Evolutionary conservation across 1,284 basidiomycete genomes (phyloP).

Genomic region (Hymenochaete sp.): DNA sequence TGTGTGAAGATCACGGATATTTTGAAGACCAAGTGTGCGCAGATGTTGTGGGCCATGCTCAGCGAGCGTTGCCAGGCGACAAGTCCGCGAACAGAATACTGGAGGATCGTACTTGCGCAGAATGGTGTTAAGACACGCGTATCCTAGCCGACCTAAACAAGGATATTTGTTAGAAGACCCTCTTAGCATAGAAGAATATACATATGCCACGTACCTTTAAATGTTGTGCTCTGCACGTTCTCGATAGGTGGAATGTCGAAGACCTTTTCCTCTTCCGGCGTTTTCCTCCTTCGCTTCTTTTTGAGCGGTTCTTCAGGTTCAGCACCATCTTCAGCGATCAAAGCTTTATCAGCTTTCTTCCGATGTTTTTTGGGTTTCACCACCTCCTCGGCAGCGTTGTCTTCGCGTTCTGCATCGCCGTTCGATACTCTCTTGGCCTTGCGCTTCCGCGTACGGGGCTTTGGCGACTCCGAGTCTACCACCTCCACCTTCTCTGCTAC

Average conservation of each 20-base stretch:
- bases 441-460: not conserved
- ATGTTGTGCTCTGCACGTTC: slow-evolving; percentile 48
- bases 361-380: not conserved
- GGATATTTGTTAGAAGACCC: slow-evolving; percentile 13
- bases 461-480: too few relatives aligned
- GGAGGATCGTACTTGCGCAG: slow-evolving; percentile 61
- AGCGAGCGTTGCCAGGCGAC: slow-evolving; percentile 33
- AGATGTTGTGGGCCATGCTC: slow-evolving; percentile 15
- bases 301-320: slow-evolving; percentile 9
- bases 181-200: not conserved
- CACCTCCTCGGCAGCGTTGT: not conserved
- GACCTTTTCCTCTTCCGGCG: slow-evolving; percentile 44
- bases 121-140: slow-evolving; percentile 82
- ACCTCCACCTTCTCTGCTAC: too few relatives aligned
- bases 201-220: slow-evolving; percentile 39
- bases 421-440: not conserved
- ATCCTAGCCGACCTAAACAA: slow-evolving; percentile 50
- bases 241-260: slow-evolving; percentile 69
- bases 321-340: not conserved
- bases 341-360: slow-evolving; percentile 1
- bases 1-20: slow-evolving; percentile 59
- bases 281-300: slow-evolving; percentile 35
- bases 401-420: not conserved
- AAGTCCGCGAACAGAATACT: slow-evolving; percentile 70
- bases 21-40: slow-evolving; percentile 53